Evolutionary conservation across 208 protist species (phyloP), one percentile per base, ranked within the genome.

Genomic region (Wallacemonas collosoma): DNA sequence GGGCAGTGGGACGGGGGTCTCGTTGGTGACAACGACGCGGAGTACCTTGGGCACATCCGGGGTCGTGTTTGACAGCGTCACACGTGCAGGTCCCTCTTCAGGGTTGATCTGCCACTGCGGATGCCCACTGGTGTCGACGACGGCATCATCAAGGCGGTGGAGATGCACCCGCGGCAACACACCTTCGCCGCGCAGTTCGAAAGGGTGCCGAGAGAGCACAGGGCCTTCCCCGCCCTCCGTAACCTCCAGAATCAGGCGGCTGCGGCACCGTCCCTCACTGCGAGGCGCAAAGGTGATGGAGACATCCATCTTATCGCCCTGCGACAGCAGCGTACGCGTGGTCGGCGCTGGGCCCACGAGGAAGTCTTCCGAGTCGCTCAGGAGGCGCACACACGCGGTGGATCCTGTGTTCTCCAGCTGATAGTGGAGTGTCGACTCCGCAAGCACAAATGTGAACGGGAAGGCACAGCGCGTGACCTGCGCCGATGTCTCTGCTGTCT

Each of bases 401-500:
- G 92, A 96, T 41, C 92, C 92, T 15, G 74, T 80, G 80, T 96
- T 96, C 71, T 90, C 83, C 14, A 96, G 77, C 26, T 82, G 72
- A 60, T 89, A 91, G n/a, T 50, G 71, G 55, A 82, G 60, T 44
- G 57, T 80, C 11, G 63, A 57, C 6, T 60, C 71, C 47, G 76
- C 72, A 54, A 95, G 76, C 26, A 93, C 78, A 72, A 94, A 82
- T 5, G 85, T 93, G 64, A 53, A 80, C 3, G 85, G 85, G 69
- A 93, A 90, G 44, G 72, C 71, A 66, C 41, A 62, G 53, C 56
- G 63, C 11, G 63, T 45, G 38, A 56, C 63, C 74, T 12, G 65
- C 39, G 26, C 71, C 41, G 54, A 45, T 3, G 2, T 43, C 7
- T 7, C 12, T 26, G 41, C 48, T 39, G 39, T 17, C 58, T 61